A percentile compares a stretch with the other conserved stretches of the same genome.
Conservation (phyloP, 73 alveolate genomes). For the Paraurostyla sp. region DNA sequence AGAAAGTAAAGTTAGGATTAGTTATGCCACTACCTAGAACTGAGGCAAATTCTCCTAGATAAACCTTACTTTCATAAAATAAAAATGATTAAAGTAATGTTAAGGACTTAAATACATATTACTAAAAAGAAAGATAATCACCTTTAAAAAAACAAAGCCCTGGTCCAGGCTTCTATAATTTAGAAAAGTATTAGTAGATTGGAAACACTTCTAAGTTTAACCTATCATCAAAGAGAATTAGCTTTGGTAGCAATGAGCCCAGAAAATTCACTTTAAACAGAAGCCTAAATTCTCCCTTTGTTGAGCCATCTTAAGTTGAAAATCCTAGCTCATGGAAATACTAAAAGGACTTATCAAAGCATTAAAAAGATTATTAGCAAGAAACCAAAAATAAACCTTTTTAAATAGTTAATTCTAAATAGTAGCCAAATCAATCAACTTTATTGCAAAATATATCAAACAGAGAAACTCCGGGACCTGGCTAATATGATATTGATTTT, state of each 20-base stretch:
- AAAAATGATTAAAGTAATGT: neutral
- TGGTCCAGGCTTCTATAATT: conserved; percentile 26
- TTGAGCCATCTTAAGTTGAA: neutral
- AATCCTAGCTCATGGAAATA: conserved; percentile 21
- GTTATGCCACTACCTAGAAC: conserved; percentile 28
- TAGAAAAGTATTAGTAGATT: neutral
- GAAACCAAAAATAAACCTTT: neutral
- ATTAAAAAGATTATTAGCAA: neutral
- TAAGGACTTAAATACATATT: too few species aligned
- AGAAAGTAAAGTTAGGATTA: neutral
- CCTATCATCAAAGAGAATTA: neutral
- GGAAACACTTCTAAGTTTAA: too few species aligned
- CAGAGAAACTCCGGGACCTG: conserved; percentile 59
- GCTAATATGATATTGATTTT: conserved; percentile 55
- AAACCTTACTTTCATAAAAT: too few species aligned
- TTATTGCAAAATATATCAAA: neutral
- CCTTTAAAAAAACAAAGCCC: neutral
- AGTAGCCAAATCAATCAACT: neutral
- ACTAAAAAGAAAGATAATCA: neutral
- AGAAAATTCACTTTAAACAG: conserved; percentile 14
- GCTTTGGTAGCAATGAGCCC: conserved; percentile 13
- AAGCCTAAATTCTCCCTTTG: neutral
- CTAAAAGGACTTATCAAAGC: neutral
- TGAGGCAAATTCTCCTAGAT: conserved; percentile 28
- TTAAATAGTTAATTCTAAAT: neutral